phyloP scores from a whole-genome alignment of 352 stramenopile species.

The Globisporangium iwayamae region DNA sequence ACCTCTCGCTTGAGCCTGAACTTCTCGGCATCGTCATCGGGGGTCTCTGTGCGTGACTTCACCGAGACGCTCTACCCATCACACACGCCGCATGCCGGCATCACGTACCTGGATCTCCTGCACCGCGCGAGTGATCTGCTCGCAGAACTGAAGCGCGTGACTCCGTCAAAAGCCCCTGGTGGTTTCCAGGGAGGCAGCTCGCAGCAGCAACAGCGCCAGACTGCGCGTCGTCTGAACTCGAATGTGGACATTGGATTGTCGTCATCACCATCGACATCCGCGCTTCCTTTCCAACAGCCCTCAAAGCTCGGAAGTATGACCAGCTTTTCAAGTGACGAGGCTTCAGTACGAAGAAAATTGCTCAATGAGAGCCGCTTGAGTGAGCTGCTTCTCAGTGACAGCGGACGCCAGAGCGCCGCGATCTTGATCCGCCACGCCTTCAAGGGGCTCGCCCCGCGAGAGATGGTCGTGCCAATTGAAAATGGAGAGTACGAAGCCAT shows the following conservation, averaged over 20 bases:
- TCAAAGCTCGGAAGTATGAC: not conserved
- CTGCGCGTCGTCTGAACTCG: conserved; percentile 36
- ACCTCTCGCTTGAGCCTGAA: conserved; percentile 58
- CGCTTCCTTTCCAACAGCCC: conserved; percentile 24
- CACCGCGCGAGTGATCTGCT: conserved; percentile 59
- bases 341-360: conserved; percentile 50
- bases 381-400: conserved; percentile 44
- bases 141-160: conserved; percentile 31
- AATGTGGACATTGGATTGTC: conserved; percentile 12
- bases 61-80: conserved; percentile 58
- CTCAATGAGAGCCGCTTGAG: conserved; percentile 51
- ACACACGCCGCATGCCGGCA: conserved; percentile 14
- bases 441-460: conserved; percentile 56
- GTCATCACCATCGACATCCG: not conserved
- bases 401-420: conserved; percentile 57
- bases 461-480: conserved; percentile 67
- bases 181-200: conserved; percentile 9
- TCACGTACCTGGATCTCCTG: conserved; percentile 63
- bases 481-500: conserved; percentile 67
- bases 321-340: conserved; percentile 28
- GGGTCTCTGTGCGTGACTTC: conserved; percentile 50
- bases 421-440: conserved; percentile 72
- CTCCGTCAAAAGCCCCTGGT: not conserved
- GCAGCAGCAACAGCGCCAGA: conserved; percentile 36
- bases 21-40: conserved; percentile 30